Percentiles rank a stretch among this genome's conserved stretches.
Conservation (phyloP, 371 early-diverging fungal genomes). For the Lichtheimia ornata region DNA sequence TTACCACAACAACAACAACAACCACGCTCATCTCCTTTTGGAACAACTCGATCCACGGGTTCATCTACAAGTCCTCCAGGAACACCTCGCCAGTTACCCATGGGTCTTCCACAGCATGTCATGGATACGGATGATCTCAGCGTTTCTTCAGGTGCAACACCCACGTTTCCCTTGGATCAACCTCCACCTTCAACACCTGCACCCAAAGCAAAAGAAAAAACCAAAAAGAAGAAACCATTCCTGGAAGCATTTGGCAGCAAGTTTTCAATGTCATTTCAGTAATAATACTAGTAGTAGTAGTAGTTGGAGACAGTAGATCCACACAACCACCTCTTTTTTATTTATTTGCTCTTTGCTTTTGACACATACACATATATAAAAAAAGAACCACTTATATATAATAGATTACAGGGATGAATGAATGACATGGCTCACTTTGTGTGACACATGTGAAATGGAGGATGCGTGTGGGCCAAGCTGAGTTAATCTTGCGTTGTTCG, state of each 20-base stretch:
- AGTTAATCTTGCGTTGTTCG: background rate
- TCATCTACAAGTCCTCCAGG: conserved; percentile 16
- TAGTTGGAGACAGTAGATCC: background rate
- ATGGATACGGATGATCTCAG: conserved; percentile 6
- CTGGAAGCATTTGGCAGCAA: conserved; percentile 26
- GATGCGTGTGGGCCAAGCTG: background rate
- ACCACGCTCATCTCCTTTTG: conserved; percentile 3
- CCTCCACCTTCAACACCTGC: conserved; percentile 3
- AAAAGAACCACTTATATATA: too few species aligned
- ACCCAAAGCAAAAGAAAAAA: conserved; percentile 16
- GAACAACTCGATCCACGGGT: conserved; percentile 6
- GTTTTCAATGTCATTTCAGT: conserved; percentile 26
- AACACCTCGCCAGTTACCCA: conserved; percentile 16
- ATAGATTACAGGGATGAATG: too few species aligned
- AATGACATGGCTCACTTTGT: too few species aligned
- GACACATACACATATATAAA: background rate
- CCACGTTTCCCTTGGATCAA: conserved; percentile 3
- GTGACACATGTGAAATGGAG: too few species aligned
- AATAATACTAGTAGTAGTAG: conserved; percentile 7
- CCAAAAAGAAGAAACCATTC: conserved; percentile 23
- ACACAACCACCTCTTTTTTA: background rate
- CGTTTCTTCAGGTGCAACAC: background rate
- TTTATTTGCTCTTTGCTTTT: conserved; percentile 8
- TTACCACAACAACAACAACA: background rate
- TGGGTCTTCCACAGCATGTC: conserved; percentile 14